Conservation (phyloP, 2,329 filamentous ascomycete genomes). For the Penicillium decumbens region DNA sequence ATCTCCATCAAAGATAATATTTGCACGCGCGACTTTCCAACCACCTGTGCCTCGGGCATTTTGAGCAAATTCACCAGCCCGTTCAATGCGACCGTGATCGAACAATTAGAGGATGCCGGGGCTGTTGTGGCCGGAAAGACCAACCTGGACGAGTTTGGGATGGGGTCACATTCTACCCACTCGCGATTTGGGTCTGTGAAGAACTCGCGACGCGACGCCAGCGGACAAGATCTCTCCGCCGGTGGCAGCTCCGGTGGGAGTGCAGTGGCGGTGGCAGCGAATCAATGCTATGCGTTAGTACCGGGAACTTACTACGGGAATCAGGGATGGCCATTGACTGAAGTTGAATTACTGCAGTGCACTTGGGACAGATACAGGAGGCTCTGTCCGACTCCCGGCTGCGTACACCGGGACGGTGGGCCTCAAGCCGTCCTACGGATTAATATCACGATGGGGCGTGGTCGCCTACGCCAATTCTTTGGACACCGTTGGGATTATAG, state of each 20-base stretch:
- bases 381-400: conserved; percentile 79
- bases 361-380: conserved; percentile 89
- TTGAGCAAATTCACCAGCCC: conserved; percentile 68
- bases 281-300: conserved; percentile 56
- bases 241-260: conserved; percentile 93
- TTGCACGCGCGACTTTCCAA: conserved; percentile 59
- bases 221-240: conserved; percentile 55
- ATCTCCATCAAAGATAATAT: conserved; percentile 76
- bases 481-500: conserved; percentile 80
- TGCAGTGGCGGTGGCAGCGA: conserved; percentile 71
- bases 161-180: conserved; percentile 76
- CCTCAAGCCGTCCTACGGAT: conserved; percentile 88
- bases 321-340: conserved; percentile 2
- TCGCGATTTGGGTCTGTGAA: conserved; percentile 64
- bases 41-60: conserved; percentile 77
- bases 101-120: conserved; percentile 60
- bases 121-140: conserved; percentile 70
- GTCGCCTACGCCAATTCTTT: conserved; percentile 89
- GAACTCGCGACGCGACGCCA: conserved; percentile 43
- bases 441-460: conserved; percentile 79
- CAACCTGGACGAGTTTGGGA: conserved; percentile 93
- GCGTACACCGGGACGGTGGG: conserved; percentile 79
- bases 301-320: neutral
- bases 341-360: conserved; percentile 47
- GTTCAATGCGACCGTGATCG: conserved; percentile 76